Evolutionary conservation across 2,329 filamentous ascomycete genomes (phyloP).

Genomic region (Penicillium thymicola): DNA sequence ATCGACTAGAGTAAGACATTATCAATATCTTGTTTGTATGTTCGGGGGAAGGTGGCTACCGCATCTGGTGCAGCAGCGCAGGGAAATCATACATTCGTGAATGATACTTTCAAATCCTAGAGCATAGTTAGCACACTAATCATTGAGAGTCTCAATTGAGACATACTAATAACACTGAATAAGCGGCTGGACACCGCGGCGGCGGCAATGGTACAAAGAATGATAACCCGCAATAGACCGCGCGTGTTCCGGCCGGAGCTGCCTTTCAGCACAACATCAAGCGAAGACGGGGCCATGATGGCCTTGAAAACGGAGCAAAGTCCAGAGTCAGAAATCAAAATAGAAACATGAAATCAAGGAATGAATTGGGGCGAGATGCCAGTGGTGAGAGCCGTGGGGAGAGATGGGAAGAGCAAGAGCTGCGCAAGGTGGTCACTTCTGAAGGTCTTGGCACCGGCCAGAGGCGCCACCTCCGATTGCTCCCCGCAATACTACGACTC

Average conservation of each 20-base stretch:
- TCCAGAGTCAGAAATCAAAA: conserved; percentile 25
- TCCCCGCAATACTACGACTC: conserved; percentile 29
- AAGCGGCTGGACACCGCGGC: conserved; percentile 89
- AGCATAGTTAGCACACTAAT: conserved; percentile 14
- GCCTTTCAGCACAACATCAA: conserved; percentile 68
- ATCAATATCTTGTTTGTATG: conserved; percentile 22
- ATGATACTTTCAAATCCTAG: conserved; percentile 97
- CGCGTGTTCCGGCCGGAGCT: conserved; percentile 77
- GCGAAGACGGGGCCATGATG: conserved; percentile 46
- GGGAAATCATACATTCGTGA: conserved; percentile 80
- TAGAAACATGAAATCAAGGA: conserved; percentile 28
- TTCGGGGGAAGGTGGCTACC: conserved; percentile 12
- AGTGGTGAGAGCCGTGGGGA: conserved; percentile 22
- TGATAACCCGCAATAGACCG: conserved; percentile 81
- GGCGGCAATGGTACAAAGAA: conserved; percentile 84
- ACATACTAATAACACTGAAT: conserved; percentile 96
- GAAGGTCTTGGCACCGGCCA: conserved; percentile 37
- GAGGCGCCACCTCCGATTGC: conserved; percentile 28
- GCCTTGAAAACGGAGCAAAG: conserved; percentile 35
- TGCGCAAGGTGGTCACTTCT: conserved; percentile 45
- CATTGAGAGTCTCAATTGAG: conserved; percentile 2
- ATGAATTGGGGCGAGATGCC: conserved; percentile 20
- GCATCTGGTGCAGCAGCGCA: conserved; percentile 2
- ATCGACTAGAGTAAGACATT: conserved; percentile 64
- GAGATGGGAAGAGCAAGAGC: conserved; percentile 27